Evolutionary conservation across 768 basidiomycete genomes (phyloP).

Genomic region (Brasilioporus rufonigricans): DNA sequence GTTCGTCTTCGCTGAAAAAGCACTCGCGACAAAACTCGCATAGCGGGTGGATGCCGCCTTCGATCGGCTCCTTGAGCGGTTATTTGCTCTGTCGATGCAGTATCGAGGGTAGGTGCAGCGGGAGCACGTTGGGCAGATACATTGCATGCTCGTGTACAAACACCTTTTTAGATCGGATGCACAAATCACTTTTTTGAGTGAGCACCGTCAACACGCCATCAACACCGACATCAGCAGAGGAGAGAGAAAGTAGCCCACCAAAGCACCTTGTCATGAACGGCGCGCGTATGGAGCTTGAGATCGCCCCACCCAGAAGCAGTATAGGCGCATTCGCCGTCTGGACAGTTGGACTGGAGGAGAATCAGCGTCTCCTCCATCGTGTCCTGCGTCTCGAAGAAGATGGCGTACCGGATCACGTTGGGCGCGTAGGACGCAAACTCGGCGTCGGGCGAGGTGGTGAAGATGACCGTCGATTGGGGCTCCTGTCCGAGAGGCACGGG

Average conservation of each 20-base stretch:
- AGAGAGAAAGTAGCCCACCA: slow-evolving; percentile 49
- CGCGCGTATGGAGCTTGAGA: slow-evolving; percentile 80
- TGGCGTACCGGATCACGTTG: slow-evolving; percentile 54
- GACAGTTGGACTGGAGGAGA: slow-evolving; percentile 92
- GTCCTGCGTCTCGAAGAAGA: slow-evolving; percentile 85
- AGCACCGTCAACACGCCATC: background rate
- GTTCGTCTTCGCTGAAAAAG: slow-evolving; percentile 89
- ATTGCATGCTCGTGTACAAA: slow-evolving; percentile 93
- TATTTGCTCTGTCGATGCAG: slow-evolving; percentile 40
- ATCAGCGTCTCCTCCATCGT: slow-evolving; percentile 96
- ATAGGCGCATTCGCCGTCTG: slow-evolving; percentile 78
- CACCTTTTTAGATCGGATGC: slow-evolving; percentile 86
- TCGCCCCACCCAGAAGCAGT: slow-evolving; percentile 88
- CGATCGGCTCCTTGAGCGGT: slow-evolving; percentile 52
- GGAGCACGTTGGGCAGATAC: slow-evolving; percentile 65
- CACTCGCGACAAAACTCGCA: slow-evolving; percentile 92
- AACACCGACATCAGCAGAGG: background rate
- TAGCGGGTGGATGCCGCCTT: slow-evolving; percentile 72
- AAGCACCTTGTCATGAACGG: slow-evolving; percentile 70
- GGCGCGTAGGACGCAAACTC: slow-evolving; percentile 58
- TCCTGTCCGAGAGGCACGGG: slow-evolving; percentile 56
- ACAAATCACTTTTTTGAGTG: slow-evolving; percentile 84
- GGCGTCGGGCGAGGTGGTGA: slow-evolving; percentile 64
- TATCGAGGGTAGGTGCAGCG: slow-evolving; percentile 76
- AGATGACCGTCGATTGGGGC: slow-evolving; percentile 70